Conservation (phyloP, 768 basidiomycete genomes). For the Sarcodon sp. region DNA sequence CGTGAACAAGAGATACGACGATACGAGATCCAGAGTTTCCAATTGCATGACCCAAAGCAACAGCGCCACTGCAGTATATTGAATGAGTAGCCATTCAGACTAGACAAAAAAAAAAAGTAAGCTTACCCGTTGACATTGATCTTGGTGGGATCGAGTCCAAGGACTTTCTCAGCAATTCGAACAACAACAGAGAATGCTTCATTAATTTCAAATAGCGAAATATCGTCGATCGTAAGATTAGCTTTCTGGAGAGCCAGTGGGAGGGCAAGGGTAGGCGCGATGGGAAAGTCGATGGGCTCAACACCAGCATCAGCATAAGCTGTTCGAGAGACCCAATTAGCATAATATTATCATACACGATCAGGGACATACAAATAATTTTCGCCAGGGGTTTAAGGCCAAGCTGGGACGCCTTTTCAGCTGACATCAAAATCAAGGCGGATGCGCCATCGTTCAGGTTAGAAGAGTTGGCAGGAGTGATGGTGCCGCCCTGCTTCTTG, state of each 20-base stretch:
- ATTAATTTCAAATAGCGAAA: constrained; percentile 91
- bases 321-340: constrained; percentile 18
- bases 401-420: constrained; percentile 83
- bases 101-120: constrained; percentile 1
- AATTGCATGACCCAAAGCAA: constrained; percentile 92
- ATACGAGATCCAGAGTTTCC: constrained; percentile 95
- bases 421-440: constrained; percentile 89
- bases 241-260: constrained; percentile 84
- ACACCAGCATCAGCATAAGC: constrained; percentile 97
- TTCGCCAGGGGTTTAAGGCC: constrained; percentile 87
- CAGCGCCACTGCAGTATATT: constrained; percentile 62
- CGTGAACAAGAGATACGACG: constrained; percentile 84
- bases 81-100: neutral
- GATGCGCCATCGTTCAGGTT: constrained; percentile 94
- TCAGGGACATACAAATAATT: constrained; percentile 64
- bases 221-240: constrained; percentile 72
- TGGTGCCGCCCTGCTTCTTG: constrained; percentile 71
- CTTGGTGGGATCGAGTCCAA: constrained; percentile 75
- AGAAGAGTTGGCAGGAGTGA: constrained; percentile 96
- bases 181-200: constrained; percentile 97
- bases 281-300: constrained; percentile 94
- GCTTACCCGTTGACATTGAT: constrained; percentile 82
- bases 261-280: constrained; percentile 85
- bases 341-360: neutral
- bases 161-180: constrained; percentile 79